Conservation (phyloP, 257 asterid species). For the Penstemon davidsonii region DNA sequence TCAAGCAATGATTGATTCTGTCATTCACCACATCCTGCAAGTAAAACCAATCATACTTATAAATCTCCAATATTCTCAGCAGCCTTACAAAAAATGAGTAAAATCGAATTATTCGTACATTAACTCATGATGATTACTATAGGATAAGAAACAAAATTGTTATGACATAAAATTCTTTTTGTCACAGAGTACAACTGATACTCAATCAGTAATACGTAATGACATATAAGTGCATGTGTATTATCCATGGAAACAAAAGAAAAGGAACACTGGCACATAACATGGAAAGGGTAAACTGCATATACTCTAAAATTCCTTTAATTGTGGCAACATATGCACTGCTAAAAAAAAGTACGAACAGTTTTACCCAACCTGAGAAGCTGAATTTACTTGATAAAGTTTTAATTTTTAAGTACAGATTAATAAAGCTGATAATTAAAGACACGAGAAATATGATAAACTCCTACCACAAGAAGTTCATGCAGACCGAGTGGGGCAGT, state of each 20-base stretch:
- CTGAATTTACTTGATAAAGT: not conserved
- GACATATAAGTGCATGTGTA: not conserved
- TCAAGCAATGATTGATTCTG: constrained; percentile 80
- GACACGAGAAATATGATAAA: constrained; percentile 14
- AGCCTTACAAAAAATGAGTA: not conserved
- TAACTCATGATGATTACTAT: not conserved
- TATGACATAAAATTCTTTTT: not conserved
- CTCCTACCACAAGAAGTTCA: constrained; percentile 70
- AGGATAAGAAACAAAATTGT: constrained; percentile 1
- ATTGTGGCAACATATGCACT: not conserved
- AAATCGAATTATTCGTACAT: not conserved
- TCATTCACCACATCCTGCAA: constrained; percentile 87
- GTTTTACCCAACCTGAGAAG: not conserved
- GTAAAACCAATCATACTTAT: constrained; percentile 7
- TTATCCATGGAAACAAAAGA: not conserved
- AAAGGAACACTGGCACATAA: not conserved
- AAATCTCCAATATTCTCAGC: constrained; percentile 2
- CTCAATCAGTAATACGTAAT: not conserved
- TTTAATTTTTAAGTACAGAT: not conserved
- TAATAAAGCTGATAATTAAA: not conserved
- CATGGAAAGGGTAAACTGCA: not conserved
- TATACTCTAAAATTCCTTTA: not conserved
- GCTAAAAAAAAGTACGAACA: not conserved
- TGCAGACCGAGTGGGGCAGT: constrained; percentile 92
- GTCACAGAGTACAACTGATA: too few relatives aligned